Evolutionary conservation across 352 stramenopile genomes (phyloP).

Genomic region (Phytophthora pseudosyringae): DNA sequence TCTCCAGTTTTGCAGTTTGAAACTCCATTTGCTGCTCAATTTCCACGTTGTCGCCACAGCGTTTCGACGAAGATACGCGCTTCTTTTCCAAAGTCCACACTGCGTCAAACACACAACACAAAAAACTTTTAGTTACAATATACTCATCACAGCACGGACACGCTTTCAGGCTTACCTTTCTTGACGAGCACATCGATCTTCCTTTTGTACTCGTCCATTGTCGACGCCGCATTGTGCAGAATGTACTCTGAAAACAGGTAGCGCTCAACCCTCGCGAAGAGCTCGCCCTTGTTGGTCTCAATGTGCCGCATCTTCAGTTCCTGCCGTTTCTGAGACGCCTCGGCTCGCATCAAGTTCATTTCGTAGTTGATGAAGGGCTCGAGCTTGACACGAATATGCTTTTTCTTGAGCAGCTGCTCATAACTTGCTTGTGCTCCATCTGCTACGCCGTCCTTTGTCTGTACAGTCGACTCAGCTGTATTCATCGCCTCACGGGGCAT

Average conservation of each 20-base stretch:
- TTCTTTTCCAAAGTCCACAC: conserved; percentile 72
- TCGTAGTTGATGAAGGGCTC: conserved; percentile 86
- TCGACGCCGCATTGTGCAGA: conserved; percentile 67
- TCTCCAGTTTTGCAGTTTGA: conserved; percentile 78
- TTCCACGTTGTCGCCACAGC: conserved; percentile 65
- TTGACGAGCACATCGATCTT: conserved; percentile 71
- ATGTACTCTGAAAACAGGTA: conserved; percentile 86
- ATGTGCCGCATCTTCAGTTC: conserved; percentile 88
- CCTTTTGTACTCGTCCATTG: conserved; percentile 62
- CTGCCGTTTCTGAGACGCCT: conserved; percentile 80
- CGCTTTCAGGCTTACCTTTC: conserved; percentile 56
- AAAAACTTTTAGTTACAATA: background rate
- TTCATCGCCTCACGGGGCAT: conserved; percentile 28
- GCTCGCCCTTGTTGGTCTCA: conserved; percentile 80
- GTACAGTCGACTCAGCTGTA: background rate
- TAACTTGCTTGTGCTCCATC: conserved; percentile 24
- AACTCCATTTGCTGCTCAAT: conserved; percentile 66
- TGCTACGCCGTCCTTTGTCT: conserved; percentile 15
- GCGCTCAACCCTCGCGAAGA: conserved; percentile 73
- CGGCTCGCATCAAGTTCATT: conserved; percentile 79
- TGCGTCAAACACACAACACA: conserved; percentile 20
- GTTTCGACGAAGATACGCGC: conserved; percentile 56
- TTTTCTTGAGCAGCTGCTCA: conserved; percentile 48
- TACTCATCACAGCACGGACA: background rate
- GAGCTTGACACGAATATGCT: conserved; percentile 74